These are phyloP conservation scores for Cladosporium halotolerans DNA, from an alignment of 2,329 filamentous ascomycete species.

Conservation along the genomic window DNA sequence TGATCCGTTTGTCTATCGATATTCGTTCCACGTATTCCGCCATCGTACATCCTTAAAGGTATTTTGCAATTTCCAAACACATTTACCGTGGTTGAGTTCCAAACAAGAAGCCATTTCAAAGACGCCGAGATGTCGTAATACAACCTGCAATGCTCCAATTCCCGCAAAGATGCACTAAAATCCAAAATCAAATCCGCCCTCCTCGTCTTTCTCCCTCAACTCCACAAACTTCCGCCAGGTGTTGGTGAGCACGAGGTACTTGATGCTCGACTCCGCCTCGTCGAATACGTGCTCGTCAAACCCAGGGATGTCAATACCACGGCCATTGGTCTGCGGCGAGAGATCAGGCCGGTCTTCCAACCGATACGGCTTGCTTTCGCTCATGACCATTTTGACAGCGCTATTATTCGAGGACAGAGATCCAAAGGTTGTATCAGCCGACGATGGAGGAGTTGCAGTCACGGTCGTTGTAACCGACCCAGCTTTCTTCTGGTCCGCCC, in stretches of 20 bases:
- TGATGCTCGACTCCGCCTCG: conserved; percentile 53
- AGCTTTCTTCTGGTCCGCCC: background rate
- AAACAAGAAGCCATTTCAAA: too few relatives aligned
- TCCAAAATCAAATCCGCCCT: background rate
- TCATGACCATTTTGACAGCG: background rate
- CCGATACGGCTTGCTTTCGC: conserved; percentile 7
- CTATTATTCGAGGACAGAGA: conserved; percentile 19
- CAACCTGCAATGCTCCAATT: background rate
- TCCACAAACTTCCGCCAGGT: conserved; percentile 49
- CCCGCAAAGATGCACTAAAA: background rate
- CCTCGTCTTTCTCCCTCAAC: background rate
- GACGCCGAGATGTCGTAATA: too few relatives aligned
- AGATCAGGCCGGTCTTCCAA: conserved; percentile 11
- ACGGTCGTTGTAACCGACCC: background rate
- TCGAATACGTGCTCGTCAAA: conserved; percentile 55
- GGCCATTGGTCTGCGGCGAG: background rate
- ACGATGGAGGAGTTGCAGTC: background rate
- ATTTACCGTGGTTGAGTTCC: too few relatives aligned
- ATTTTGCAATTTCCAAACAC: too few relatives aligned
- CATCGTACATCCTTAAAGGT: too few relatives aligned
- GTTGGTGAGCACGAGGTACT: conserved; percentile 61
- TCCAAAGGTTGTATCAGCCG: background rate
- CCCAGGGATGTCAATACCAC: conserved; percentile 11
- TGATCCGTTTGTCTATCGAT: too few relatives aligned
- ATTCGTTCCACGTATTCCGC: too few relatives aligned